Evolutionary conservation across 345 rosid genomes (phyloP).

Genomic region (Bruguiera sexangula): DNA sequence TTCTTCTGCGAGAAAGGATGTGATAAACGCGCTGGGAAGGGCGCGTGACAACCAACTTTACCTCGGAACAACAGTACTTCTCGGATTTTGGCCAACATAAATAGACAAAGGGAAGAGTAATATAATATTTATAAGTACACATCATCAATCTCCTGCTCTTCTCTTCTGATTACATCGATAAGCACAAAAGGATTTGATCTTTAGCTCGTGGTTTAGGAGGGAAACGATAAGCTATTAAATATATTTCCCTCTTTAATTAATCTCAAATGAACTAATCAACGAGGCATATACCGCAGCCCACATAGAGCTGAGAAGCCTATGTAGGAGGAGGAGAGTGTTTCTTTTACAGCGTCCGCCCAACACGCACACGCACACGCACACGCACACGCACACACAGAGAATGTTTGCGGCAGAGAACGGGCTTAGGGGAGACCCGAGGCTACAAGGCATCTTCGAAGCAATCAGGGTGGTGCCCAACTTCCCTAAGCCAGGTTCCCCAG

Average conservation of each 20-base stretch:
- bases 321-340: too few species aligned
- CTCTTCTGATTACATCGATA: slow-evolving; percentile 17
- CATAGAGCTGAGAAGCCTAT: too few species aligned
- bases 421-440: slow-evolving; percentile 69
- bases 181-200: slow-evolving; percentile 15
- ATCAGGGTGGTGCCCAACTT: slow-evolving; percentile 73
- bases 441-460: slow-evolving; percentile 57
- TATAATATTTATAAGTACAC: slow-evolving; percentile 32
- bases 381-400: background rate
- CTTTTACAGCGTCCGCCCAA: background rate
- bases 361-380: too few species aligned
- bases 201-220: slow-evolving; percentile 20
- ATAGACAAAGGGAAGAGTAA: slow-evolving; percentile 32
- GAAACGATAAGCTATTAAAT: slow-evolving; percentile 8
- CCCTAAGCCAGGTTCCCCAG: slow-evolving; percentile 56
- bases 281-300: too few species aligned
- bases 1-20: too few species aligned
- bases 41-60: slow-evolving; percentile 15
- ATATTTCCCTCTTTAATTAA: background rate
- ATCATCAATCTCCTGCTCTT: slow-evolving; percentile 21
- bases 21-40: slow-evolving; percentile 1
- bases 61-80: slow-evolving; percentile 20
- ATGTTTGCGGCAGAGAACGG: slow-evolving; percentile 82
- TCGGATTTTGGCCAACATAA: slow-evolving; percentile 47
- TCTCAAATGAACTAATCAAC: background rate